phyloP scores from a whole-genome alignment of 2,329 filamentous ascomycete species.

The Xylaria sp. region DNA sequence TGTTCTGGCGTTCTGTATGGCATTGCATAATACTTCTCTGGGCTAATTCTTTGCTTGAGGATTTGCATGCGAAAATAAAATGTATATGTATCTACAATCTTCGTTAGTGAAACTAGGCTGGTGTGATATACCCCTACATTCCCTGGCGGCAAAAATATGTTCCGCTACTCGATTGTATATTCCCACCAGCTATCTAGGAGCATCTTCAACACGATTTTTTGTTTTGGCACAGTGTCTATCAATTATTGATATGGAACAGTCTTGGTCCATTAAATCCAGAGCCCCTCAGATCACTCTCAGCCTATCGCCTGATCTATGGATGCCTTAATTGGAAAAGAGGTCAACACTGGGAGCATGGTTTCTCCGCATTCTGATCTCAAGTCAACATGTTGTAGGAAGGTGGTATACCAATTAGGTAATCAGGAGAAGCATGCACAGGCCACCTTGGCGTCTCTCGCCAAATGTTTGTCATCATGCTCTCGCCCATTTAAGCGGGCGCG shows the following conservation, averaged over 20 bases:
- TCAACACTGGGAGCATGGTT: slow-evolving; percentile 7
- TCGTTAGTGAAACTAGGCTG: neutral
- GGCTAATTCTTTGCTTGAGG: neutral
- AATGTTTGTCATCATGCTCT: slow-evolving; percentile 12
- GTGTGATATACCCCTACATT: no score
- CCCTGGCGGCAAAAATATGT: no score
- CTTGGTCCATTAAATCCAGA: neutral
- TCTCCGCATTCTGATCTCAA: slow-evolving; percentile 18
- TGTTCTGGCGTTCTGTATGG: slow-evolving; percentile 35
- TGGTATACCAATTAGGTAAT: neutral
- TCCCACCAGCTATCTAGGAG: no score
- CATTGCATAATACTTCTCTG: slow-evolving; percentile 4
- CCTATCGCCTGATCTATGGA: slow-evolving; percentile 5
- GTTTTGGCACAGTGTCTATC: no score
- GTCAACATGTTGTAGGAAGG: neutral
- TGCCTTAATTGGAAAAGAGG: slow-evolving; percentile 14
- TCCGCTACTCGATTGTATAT: no score
- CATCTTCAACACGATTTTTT: no score
- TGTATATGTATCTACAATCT: neutral
- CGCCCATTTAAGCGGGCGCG: slow-evolving; percentile 27
- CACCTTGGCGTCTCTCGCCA: neutral
- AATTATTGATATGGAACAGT: no score
- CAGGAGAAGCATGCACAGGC: slow-evolving; percentile 7
- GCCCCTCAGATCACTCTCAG: neutral
- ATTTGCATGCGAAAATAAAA: neutral